Conservation (phyloP, 345 rosid species). For the Citrus medica region DNA sequence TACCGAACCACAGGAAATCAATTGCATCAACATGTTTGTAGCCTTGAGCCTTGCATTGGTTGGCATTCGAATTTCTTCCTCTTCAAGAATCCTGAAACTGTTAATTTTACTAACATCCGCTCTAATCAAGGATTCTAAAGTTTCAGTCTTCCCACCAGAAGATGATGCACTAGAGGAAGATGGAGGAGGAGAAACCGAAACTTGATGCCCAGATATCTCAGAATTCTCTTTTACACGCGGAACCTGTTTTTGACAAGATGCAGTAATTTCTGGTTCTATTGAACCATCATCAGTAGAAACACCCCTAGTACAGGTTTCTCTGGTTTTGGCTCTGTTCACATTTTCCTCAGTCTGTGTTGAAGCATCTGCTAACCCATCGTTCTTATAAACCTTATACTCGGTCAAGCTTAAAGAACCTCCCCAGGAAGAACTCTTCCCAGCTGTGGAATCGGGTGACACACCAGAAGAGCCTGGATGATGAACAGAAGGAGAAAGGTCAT, state of each 20-base stretch:
- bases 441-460: slow-evolving; percentile 65
- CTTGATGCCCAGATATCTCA: slow-evolving; percentile 48
- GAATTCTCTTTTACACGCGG: slow-evolving; percentile 40
- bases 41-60: slow-evolving; percentile 65
- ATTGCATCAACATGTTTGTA: slow-evolving; percentile 74
- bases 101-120: slow-evolving; percentile 87
- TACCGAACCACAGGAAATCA: slow-evolving; percentile 95
- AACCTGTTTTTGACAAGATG: slow-evolving; percentile 27
- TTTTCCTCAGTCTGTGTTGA: slow-evolving; percentile 93
- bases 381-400: slow-evolving; percentile 66
- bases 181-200: slow-evolving; percentile 69
- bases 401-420: slow-evolving; percentile 68
- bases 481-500: slow-evolving; percentile 69
- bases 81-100: slow-evolving; percentile 82
- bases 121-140: slow-evolving; percentile 87
- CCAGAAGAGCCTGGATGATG: slow-evolving; percentile 55
- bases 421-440: slow-evolving; percentile 63
- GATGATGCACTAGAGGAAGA: slow-evolving; percentile 69
- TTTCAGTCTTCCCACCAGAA: slow-evolving; percentile 67
- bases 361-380: slow-evolving; percentile 77
- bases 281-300: slow-evolving; percentile 78
- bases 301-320: slow-evolving; percentile 83
- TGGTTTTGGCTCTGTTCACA: slow-evolving; percentile 28
- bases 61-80: slow-evolving; percentile 70
- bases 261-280: slow-evolving; percentile 39